Evolutionary conservation across 208 protist species (phyloP).

Genomic region (Crithidia thermophila): DNA sequence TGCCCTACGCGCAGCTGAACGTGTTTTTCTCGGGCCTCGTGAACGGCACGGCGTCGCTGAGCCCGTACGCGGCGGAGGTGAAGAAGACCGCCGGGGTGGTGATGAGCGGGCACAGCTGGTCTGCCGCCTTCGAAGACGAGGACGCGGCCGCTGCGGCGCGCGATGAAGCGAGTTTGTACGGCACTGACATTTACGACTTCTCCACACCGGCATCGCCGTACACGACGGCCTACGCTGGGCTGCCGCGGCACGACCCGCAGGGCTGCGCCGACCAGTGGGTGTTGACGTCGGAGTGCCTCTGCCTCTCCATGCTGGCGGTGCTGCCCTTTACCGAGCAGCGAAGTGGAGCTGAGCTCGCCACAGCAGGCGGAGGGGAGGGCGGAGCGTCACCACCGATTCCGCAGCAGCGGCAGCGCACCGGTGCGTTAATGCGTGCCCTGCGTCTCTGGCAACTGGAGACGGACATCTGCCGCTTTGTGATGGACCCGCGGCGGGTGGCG

Average conservation of each 20-base stretch:
- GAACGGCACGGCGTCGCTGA: conserved; percentile 17
- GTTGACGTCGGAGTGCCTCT: conserved; percentile 36
- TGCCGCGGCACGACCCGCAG: conserved; percentile 26
- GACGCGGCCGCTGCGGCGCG: too few relatives aligned
- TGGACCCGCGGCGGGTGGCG: conserved; percentile 13
- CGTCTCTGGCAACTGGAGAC: conserved; percentile 29
- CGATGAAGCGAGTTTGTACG: too few relatives aligned
- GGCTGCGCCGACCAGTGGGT: conserved; percentile 27
- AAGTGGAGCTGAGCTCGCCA: too few relatives aligned
- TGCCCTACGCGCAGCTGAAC: conserved; percentile 29
- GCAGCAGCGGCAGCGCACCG: conserved; percentile 30
- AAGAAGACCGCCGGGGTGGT: conserved; percentile 8
- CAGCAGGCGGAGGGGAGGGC: background rate
- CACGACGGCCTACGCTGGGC: conserved; percentile 7
- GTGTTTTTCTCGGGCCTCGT: conserved; percentile 46
- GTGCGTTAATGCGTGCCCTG: conserved; percentile 25
- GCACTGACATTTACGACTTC: background rate
- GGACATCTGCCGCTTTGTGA: conserved; percentile 22
- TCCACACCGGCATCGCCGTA: conserved; percentile 3
- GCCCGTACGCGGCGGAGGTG: background rate
- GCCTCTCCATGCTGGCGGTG: conserved; percentile 27
- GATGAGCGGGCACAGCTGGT: conserved; percentile 14
- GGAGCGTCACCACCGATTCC: background rate
- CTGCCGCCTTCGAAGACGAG: background rate
- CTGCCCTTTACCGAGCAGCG: conserved; percentile 30